Evolutionary conservation across 352 stramenopile genomes (phyloP).

Genomic region (Globisporangium yorkense): DNA sequence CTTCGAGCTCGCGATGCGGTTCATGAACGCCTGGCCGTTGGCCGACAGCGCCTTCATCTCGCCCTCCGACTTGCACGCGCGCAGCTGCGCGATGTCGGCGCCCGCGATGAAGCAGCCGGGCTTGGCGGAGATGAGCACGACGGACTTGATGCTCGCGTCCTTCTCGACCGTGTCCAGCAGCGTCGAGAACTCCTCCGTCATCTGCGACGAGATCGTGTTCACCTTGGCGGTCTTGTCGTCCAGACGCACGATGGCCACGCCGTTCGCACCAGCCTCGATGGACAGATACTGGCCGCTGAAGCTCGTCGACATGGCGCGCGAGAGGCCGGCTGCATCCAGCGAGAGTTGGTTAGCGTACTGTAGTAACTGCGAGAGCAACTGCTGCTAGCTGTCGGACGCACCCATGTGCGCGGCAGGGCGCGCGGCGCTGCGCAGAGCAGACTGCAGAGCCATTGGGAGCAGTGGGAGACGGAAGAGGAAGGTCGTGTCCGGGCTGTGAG

Average conservation of each 20-base stretch:
- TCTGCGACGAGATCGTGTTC: conserved; percentile 91
- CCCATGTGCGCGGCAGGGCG: conserved; percentile 3
- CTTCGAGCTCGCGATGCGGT: conserved; percentile 88
- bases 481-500: too few relatives aligned
- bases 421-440: conserved; percentile 7
- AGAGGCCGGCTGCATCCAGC: not conserved
- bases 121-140: conserved; percentile 97
- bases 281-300: conserved; percentile 78
- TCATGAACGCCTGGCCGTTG: conserved; percentile 92
- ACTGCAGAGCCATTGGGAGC: conserved; percentile 9
- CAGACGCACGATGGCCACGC: conserved; percentile 90
- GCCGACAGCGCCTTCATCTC: conserved; percentile 91
- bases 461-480: not conserved
- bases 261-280: conserved; percentile 80
- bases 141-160: conserved; percentile 92
- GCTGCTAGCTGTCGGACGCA: not conserved
- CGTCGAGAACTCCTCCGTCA: conserved; percentile 83
- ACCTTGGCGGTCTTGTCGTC: conserved; percentile 90
- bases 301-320: conserved; percentile 24
- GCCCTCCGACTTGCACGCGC: conserved; percentile 78
- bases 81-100: conserved; percentile 96
- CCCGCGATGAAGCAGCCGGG: conserved; percentile 97
- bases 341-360: not conserved
- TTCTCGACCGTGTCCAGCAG: conserved; percentile 88
- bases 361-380: not conserved